These are phyloP conservation scores for Hypoxylon rickii DNA, from an alignment of 495 filamentous ascomycete species.

Conservation along the genomic window DNA sequence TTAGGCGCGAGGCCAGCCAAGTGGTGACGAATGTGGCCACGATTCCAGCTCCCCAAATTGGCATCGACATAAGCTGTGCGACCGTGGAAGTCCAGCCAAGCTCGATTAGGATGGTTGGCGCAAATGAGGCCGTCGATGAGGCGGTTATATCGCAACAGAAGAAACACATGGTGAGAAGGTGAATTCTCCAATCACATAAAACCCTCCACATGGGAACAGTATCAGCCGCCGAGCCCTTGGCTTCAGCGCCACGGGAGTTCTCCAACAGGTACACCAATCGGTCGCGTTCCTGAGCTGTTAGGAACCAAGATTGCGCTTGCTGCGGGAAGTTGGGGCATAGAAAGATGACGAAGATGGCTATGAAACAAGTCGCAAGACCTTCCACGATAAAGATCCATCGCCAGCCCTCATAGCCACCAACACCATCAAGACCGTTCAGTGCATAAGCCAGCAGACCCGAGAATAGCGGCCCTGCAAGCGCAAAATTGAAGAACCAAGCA, in stretches of 20 bases:
- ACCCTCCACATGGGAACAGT: conserved; percentile 28
- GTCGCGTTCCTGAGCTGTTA: conserved; percentile 63
- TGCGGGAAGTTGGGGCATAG: conserved; percentile 78
- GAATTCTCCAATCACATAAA: conserved; percentile 29
- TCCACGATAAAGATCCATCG: too few relatives aligned
- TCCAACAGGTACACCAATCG: conserved; percentile 66
- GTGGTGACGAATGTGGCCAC: conserved; percentile 25
- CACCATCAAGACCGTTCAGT: too few relatives aligned
- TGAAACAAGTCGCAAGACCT: too few relatives aligned
- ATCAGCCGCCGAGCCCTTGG: conserved; percentile 18
- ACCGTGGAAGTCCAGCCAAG: conserved; percentile 21
- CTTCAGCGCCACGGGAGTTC: conserved; percentile 18
- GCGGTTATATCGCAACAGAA: conserved; percentile 32
- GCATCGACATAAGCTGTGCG: conserved; percentile 32
- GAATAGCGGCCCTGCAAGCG: conserved; percentile 31
- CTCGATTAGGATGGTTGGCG: conserved; percentile 30
- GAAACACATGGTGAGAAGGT: conserved; percentile 32
- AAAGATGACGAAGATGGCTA: too few relatives aligned
- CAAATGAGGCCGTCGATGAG: conserved; percentile 28
- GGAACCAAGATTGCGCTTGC: conserved; percentile 61
- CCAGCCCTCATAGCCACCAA: conserved; percentile 21
- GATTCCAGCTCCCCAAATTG: conserved; percentile 23
- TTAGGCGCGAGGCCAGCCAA: conserved; percentile 15
- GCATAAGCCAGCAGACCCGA: too few relatives aligned
- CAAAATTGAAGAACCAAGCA: conserved; percentile 38